Evolutionary conservation across 2,329 filamentous ascomycete species (phyloP).

Genomic region (Gaeumannomyces tritici): DNA sequence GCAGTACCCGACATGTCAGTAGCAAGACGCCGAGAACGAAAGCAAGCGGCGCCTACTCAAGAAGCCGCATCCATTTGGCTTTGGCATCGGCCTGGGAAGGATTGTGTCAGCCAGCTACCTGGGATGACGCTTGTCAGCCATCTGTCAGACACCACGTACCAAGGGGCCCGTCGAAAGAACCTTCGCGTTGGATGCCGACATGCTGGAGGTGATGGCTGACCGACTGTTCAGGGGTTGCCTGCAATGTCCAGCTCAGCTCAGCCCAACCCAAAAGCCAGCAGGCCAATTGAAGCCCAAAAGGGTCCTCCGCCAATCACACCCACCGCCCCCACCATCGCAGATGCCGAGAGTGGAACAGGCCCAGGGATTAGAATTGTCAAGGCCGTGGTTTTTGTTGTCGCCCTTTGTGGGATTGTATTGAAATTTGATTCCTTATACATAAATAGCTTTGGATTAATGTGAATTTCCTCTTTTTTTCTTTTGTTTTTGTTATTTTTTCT

Average conservation of each 20-base stretch:
- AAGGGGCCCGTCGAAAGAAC: not conserved
- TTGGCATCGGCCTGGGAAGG: not conserved
- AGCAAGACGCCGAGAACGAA: not conserved
- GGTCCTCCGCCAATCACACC: not conserved
- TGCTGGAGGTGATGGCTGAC: not conserved
- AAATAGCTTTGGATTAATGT: too few species aligned
- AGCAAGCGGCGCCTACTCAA: not conserved
- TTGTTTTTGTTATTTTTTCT: too few species aligned
- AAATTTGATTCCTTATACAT: too few species aligned
- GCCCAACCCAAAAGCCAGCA: not conserved
- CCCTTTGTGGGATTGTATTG: too few species aligned
- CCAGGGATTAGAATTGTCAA: too few species aligned
- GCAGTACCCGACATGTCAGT: conserved; percentile 7
- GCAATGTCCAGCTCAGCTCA: not conserved
- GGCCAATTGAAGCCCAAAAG: not conserved
- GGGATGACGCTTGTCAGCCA: not conserved
- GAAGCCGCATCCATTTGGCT: not conserved
- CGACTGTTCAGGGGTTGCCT: not conserved
- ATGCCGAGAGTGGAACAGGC: too few species aligned
- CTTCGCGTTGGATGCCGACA: not conserved
- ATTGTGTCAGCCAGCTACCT: not conserved
- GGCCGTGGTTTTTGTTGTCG: too few species aligned
- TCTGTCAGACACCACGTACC: not conserved
- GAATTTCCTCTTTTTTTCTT: too few species aligned
- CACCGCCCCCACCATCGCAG: not conserved